Evolutionary conservation across 441 rosid species (phyloP).

Genomic region (Gossypium aridum): DNA sequence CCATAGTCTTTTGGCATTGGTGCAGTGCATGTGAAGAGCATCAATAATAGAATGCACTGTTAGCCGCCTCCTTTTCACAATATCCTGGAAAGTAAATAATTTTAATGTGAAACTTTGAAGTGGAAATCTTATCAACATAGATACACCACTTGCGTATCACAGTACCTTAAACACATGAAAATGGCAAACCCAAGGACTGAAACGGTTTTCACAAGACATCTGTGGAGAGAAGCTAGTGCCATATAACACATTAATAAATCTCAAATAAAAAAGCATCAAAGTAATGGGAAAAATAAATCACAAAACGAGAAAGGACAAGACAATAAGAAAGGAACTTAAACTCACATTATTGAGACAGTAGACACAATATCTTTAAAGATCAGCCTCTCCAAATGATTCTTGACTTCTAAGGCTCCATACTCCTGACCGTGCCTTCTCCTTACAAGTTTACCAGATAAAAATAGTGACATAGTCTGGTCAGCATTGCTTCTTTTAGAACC

Average conservation of each 20-base stretch:
- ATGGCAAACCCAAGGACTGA: slow-evolving; percentile 89
- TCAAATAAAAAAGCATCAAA: slow-evolving; percentile 6
- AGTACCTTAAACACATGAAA: slow-evolving; percentile 72
- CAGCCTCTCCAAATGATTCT: slow-evolving; percentile 72
- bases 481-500: slow-evolving; percentile 60
- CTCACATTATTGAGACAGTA: slow-evolving; percentile 72
- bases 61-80: slow-evolving; percentile 47
- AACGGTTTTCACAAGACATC: slow-evolving; percentile 18
- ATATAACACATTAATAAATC: slow-evolving; percentile 23
- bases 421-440: slow-evolving; percentile 83
- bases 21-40: slow-evolving; percentile 42
- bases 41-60: slow-evolving; percentile 36
- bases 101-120: slow-evolving; percentile 19
- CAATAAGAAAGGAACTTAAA: slow-evolving; percentile 9
- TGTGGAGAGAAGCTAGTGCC: slow-evolving; percentile 59
- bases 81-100: slow-evolving; percentile 43
- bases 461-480: slow-evolving; percentile 61
- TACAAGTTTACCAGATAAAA: slow-evolving; percentile 67
- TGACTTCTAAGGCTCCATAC: slow-evolving; percentile 72
- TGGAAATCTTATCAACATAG: slow-evolving; percentile 8
- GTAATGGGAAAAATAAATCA: slow-evolving; percentile 4
- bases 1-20: slow-evolving; percentile 22
- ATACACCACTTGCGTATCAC: background rate
- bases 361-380: slow-evolving; percentile 70
- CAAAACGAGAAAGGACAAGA: background rate